These are phyloP conservation scores for Ustilago shanxiensis DNA, from an alignment of 1,284 basidiomycete species.

Conservation along the genomic window DNA sequence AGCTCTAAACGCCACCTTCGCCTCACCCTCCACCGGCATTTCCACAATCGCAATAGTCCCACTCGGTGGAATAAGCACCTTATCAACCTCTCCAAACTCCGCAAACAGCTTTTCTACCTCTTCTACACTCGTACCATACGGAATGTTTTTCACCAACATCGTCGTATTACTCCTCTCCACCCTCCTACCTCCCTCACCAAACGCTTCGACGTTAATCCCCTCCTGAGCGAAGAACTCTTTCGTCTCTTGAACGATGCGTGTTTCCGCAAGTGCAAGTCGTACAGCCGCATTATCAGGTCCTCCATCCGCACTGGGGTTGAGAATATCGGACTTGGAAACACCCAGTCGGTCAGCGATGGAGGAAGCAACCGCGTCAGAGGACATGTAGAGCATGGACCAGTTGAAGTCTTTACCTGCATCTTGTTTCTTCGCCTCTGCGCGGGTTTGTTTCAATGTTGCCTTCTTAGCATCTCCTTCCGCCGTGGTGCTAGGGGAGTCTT, in stretches of 20 bases:
- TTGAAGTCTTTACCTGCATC: slow-evolving; percentile 87
- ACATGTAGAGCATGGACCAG: slow-evolving; percentile 97
- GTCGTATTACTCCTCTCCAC: slow-evolving; percentile 75
- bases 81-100: slow-evolving; percentile 80
- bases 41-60: slow-evolving; percentile 95
- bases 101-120: slow-evolving; percentile 84
- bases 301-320: slow-evolving; percentile 73
- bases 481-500: slow-evolving; percentile 65
- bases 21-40: slow-evolving; percentile 76
- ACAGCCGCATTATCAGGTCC: slow-evolving; percentile 75
- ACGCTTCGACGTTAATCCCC: slow-evolving; percentile 73
- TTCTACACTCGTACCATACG: slow-evolving; percentile 84
- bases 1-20: slow-evolving; percentile 76
- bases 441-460: slow-evolving; percentile 74
- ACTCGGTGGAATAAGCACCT: slow-evolving; percentile 88
- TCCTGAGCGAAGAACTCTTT: slow-evolving; percentile 80
- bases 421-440: slow-evolving; percentile 78
- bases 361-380: slow-evolving; percentile 88
- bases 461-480: slow-evolving; percentile 27
- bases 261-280: slow-evolving; percentile 94
- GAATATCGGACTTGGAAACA: slow-evolving; percentile 85
- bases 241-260: slow-evolving; percentile 94
- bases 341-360: slow-evolving; percentile 85
- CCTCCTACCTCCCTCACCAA: slow-evolving; percentile 54
- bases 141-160: slow-evolving; percentile 96